Base-by-base conservation (phyloP, 1,284 basidiomycete genomes). In the Rhodotorula sp. region DNA sequence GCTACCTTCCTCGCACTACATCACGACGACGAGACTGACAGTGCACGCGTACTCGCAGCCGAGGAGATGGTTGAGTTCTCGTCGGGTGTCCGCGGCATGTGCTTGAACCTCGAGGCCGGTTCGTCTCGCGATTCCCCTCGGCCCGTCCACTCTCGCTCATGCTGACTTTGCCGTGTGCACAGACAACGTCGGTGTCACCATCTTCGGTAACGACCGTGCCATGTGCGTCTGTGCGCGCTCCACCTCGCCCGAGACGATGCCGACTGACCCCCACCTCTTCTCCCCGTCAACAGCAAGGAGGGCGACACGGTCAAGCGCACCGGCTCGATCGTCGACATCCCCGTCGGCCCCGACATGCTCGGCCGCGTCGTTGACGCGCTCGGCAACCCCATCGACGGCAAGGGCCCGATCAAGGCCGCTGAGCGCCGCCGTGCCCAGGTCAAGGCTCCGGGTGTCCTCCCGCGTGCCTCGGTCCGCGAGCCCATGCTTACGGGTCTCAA, bases 21-120 rank as follows among this genome's bases (percentile, higher is more conserved):
- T 12, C 44, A 25, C 32, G 21, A 21, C n/a, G 27, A 3, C 29
- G 37, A 21, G n/a, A 66, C 66, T 59, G 59, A 51, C 39, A 1
- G 37, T 54, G 36, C 37, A 2, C n/a, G 21, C 37, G 59, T 32
- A 46, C 12, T 7, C 6, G 73, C 81, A 92, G 91, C 91, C 86
- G 96, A 99, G 86, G 96, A 99, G 89, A 98, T 99, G 96, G 96
- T 99, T 88, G 96, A 99, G 88, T 99, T 99, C 89, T 93, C 95
- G 71, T 98, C 96, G 70, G 96, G 96, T 86, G 89, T 99, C 82
- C 81, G 81, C 68, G 83, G 83, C 75, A 79, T 79, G 78, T 95
- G 92, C 85, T 86, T 99, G 84, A 99, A 99, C 91, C 91, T 99
- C 89, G 96, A 99, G 86, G 93, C 95, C 85, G 96, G 98, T 91